Conservation (phyloP, 805 yeast species). For the Ogataea naganishii region DNA sequence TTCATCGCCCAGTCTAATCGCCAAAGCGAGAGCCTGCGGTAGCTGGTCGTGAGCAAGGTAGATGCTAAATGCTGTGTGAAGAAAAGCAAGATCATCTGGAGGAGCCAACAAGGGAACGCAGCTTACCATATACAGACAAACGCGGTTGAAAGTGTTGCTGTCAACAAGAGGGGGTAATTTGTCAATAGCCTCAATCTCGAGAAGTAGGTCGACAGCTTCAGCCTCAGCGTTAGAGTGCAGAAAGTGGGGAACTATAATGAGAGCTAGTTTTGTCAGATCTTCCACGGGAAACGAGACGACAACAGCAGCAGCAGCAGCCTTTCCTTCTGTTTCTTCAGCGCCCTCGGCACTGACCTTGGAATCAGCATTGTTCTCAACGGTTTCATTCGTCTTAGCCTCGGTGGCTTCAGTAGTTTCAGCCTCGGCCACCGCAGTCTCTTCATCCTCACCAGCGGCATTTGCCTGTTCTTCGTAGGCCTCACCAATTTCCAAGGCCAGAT, state of each 20-base stretch:
- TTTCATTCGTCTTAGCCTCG: constrained; percentile 12
- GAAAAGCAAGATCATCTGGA: constrained; percentile 81
- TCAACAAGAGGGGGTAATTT: constrained; percentile 79
- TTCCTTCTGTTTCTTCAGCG: constrained; percentile 15
- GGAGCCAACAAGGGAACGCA: constrained; percentile 96
- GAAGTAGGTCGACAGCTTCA: constrained; percentile 89
- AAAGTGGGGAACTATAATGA: constrained; percentile 81
- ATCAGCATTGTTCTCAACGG: constrained; percentile 9
- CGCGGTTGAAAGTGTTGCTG: constrained; percentile 74
- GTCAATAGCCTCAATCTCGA: constrained; percentile 85
- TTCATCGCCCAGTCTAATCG: constrained; percentile 82
- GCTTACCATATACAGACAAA: constrained; percentile 87
- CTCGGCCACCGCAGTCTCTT: constrained; percentile 10
- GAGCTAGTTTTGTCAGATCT: constrained; percentile 50
- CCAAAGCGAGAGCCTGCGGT: constrained; percentile 85
- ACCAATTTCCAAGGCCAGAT: constrained; percentile 91
- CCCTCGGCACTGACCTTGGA: constrained; percentile 12
- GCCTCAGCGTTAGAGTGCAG: constrained; percentile 95
- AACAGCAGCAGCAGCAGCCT: neutral
- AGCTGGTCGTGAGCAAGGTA: constrained; percentile 71
- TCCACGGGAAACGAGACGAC: constrained; percentile 12
- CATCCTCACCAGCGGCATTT: constrained; percentile 9
- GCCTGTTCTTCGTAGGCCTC: constrained; percentile 58
- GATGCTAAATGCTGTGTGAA: constrained; percentile 82
- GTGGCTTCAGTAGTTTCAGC: constrained; percentile 24